Base-by-base conservation (phyloP, 805 yeast species). In the Wickerhamiella nectarea region DNA sequence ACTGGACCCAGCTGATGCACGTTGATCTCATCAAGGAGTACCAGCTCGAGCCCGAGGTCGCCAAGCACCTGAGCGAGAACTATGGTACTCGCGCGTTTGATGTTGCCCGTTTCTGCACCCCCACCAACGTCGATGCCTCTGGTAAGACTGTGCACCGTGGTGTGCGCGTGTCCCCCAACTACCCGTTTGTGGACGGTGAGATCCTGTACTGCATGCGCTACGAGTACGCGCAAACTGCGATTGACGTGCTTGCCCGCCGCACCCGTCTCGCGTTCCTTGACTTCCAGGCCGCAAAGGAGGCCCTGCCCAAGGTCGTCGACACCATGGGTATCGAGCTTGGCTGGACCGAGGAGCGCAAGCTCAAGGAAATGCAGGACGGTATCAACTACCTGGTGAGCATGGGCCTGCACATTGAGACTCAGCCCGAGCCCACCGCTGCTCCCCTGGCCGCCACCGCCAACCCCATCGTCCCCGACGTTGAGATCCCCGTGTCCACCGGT, bases 171-270 rank as follows among this genome's bases (percentile, higher is more conserved):
- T 21, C 51, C 31, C 52, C 56, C 8, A 37, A 48, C 34, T 94
- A 94, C 54, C 87, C 85, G 66, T 83, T 93, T 45, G 74, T 86
- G 56, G 69, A 66, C 44, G 96, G 91, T 43, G 97, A 87, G 67
- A 71, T 89, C 62, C 71, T 76, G 57, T 89, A 86, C 65, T 78
- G 85, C 10, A 69, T 85, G 53, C 67, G 74, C 49, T 74, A 83
- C 64, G 97, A 87, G 67, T 84, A 85, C 62, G 76, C 84, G 35
- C 74, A 93, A 66, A 81, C 87, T 10, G 93, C 95, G 38, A 67
- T 79, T 46, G 97, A 87, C 63, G 85, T 87, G 70, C 69, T 87
- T 52, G 84, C 94, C 45, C 80, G 96, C 70, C 80, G 97, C 71
- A 78, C 89, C 43, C 77, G 97, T 65, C 76, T 84, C 60, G 94